Conservation (phyloP, 257 asterid species). For the Mentha longifolia region DNA sequence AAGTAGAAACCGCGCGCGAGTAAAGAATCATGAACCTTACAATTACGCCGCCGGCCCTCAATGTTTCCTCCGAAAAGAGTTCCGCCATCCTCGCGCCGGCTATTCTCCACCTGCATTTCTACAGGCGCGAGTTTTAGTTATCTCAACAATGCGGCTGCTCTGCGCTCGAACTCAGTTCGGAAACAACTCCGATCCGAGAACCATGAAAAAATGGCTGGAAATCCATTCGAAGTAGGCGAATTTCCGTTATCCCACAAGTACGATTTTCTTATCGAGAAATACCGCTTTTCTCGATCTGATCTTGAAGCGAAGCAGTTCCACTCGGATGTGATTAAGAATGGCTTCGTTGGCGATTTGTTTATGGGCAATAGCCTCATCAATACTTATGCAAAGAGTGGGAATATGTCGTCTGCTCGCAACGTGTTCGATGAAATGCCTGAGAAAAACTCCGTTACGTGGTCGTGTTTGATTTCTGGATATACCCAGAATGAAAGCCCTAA, state of each 20-base stretch:
- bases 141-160: slow-evolving; percentile 17
- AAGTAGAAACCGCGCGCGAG: slow-evolving; percentile 19
- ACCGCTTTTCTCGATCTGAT: slow-evolving; percentile 46
- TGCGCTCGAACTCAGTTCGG: slow-evolving; percentile 32
- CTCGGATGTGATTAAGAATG: slow-evolving; percentile 60
- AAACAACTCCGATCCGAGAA: slow-evolving; percentile 12
- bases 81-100: slow-evolving; percentile 38
- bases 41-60: slow-evolving; percentile 27
- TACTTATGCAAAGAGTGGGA: slow-evolving; percentile 50
- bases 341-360: slow-evolving; percentile 62
- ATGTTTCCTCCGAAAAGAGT: slow-evolving; percentile 40
- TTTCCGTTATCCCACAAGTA: slow-evolving; percentile 35
- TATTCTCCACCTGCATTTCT: slow-evolving; percentile 33
- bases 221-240: slow-evolving; percentile 22
- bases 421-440: slow-evolving; percentile 87
- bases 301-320: slow-evolving; percentile 61
- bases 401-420: slow-evolving; percentile 49
- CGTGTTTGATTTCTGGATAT: slow-evolving; percentile 84
- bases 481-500: slow-evolving; percentile 59
- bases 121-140: neutral
- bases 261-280: slow-evolving; percentile 57
- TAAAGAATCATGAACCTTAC: slow-evolving; percentile 41
- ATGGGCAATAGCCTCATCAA: slow-evolving; percentile 72
- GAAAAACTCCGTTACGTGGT: slow-evolving; percentile 74
- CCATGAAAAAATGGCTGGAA: slow-evolving; percentile 15